Conservation (phyloP, 2,329 filamentous ascomycete genomes). For the Septoria petroselini region DNA sequence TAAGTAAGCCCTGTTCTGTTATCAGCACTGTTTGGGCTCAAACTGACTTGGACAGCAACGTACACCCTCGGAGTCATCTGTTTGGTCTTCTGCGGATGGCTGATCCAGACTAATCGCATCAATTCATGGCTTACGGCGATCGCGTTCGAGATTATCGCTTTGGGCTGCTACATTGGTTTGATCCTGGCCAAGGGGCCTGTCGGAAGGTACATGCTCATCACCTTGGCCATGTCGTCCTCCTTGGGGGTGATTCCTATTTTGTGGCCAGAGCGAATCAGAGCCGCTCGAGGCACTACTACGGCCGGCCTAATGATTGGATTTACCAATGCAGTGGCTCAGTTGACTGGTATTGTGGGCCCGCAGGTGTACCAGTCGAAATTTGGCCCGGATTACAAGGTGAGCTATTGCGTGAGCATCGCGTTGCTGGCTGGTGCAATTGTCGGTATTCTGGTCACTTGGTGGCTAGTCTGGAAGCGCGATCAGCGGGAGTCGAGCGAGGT, state of each 20-base stretch:
- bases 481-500: conserved; percentile 5
- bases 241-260: conserved; percentile 43
- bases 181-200: conserved; percentile 39
- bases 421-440: conserved; percentile 35
- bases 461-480: conserved; percentile 16
- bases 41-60: conserved; percentile 12
- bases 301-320: conserved; percentile 42
- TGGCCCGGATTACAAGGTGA: conserved; percentile 41
- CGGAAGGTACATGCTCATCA: conserved; percentile 44
- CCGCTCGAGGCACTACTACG: conserved; percentile 41
- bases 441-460: conserved; percentile 26
- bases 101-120: conserved; percentile 21
- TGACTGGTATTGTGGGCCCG: conserved; percentile 43
- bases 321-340: conserved; percentile 39
- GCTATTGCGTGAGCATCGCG: conserved; percentile 40
- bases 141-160: conserved; percentile 36
- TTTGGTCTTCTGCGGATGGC: conserved; percentile 25
- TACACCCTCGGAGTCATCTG: conserved; percentile 27
- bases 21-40: no score
- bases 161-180: conserved; percentile 43
- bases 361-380: conserved; percentile 44
- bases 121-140: conserved; percentile 27
- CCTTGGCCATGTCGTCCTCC: conserved; percentile 41
- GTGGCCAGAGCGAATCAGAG: conserved; percentile 44
- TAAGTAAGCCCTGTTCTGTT: neutral